phyloP scores from a whole-genome alignment of 192 early-diverging fungal genomes.

The Coemansia sp. region DNA sequence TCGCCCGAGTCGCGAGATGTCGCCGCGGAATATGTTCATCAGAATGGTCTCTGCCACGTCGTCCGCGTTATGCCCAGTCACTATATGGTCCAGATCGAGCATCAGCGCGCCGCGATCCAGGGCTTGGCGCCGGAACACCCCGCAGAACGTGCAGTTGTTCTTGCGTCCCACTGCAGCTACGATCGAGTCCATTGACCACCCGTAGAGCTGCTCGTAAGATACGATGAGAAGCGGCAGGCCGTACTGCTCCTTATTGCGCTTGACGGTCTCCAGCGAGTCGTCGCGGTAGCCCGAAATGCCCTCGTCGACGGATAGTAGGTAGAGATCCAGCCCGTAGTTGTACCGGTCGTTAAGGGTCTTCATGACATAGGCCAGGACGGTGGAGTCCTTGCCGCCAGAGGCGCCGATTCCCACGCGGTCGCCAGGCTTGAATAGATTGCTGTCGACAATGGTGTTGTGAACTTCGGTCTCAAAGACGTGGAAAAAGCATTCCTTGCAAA shows the following conservation, averaged over 20 bases:
- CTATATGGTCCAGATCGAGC: conserved; percentile 91
- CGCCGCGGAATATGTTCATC: conserved; percentile 98
- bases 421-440: conserved; percentile 78
- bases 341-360: conserved; percentile 91
- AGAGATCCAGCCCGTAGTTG: conserved; percentile 87
- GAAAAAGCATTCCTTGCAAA: conserved; percentile 92
- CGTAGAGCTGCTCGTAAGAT: conserved; percentile 93
- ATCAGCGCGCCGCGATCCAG: conserved; percentile 91
- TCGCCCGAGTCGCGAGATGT: conserved; percentile 82
- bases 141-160: conserved; percentile 99
- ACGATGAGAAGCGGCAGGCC: conserved; percentile 89
- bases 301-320: conserved; percentile 93
- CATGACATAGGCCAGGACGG: conserved; percentile 94
- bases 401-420: conserved; percentile 94
- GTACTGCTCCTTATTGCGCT: conserved; percentile 93
- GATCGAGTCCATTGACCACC: conserved; percentile 98
- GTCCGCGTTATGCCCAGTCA: conserved; percentile 98
- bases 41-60: conserved; percentile 98
- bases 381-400: conserved; percentile 94
- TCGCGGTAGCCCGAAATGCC: conserved; percentile 97
- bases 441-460: conserved; percentile 84
- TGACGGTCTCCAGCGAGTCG: conserved; percentile 97
- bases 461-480: conserved; percentile 90
- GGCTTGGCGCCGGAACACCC: conserved; percentile 96
- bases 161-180: conserved; percentile 91